These are phyloP conservation scores for Phellopilus nigrolimitatus DNA, from an alignment of 1,284 basidiomycete species.

Conservation along the genomic window DNA sequence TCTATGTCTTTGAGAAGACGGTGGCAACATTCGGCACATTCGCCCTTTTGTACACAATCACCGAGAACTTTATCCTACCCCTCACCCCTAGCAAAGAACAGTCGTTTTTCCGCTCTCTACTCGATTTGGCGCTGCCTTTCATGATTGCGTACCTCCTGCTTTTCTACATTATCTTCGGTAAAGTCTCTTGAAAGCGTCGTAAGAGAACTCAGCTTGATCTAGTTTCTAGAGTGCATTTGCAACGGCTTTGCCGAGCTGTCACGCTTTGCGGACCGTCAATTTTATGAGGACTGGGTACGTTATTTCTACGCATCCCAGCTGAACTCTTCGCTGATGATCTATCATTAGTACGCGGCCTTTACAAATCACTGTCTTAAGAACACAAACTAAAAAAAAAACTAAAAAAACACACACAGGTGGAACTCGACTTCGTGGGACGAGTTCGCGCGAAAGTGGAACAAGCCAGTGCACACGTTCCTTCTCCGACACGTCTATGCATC, in stretches of 20 bases:
- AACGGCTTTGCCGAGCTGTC: constrained; percentile 93
- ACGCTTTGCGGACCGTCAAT: constrained; percentile 92
- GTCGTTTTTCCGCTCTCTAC: constrained; percentile 70
- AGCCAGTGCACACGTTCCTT: constrained; percentile 87
- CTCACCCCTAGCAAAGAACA: constrained; percentile 63
- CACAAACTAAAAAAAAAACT: too few species aligned
- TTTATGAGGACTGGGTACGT: constrained; percentile 91
- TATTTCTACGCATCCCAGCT: not conserved
- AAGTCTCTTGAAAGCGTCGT: constrained; percentile 25
- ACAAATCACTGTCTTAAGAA: not conserved
- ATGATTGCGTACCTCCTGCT: constrained; percentile 80
- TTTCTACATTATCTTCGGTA: constrained; percentile 82
- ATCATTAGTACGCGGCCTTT: constrained; percentile 12
- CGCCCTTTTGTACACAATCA: constrained; percentile 85
- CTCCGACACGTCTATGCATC: constrained; percentile 93
- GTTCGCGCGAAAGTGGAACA: constrained; percentile 96
- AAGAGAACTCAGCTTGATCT: not conserved
- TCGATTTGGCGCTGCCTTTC: constrained; percentile 91
- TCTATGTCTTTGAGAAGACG: constrained; percentile 94
- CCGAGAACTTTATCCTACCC: constrained; percentile 91
- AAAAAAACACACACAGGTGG: constrained; percentile 53
- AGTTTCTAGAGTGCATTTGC: constrained; percentile 79
- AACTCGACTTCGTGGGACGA: constrained; percentile 97
- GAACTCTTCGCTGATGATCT: not conserved
- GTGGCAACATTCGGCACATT: constrained; percentile 96